phyloP scores from a whole-genome alignment of 371 early-diverging fungal genomes.

The Capniomyces stellatus region DNA sequence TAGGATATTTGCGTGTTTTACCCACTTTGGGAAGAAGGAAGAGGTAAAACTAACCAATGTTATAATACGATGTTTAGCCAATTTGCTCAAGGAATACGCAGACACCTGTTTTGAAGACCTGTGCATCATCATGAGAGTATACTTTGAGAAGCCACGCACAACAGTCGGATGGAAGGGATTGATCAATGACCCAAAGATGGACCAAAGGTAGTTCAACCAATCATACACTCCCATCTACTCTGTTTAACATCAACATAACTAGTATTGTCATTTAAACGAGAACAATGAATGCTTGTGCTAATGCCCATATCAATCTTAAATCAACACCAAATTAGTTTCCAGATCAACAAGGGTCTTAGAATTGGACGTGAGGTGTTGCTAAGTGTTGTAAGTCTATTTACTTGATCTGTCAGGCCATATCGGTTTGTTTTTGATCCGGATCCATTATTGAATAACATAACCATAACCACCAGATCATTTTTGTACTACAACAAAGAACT shows the following conservation, averaged over 20 bases:
- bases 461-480: no score
- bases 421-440: no score
- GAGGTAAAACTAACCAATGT: not conserved
- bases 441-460: no score
- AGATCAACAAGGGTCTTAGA: constrained; percentile 79
- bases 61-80: constrained; percentile 10
- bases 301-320: no score
- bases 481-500: no score
- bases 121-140: constrained; percentile 73
- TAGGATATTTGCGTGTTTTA: constrained; percentile 8
- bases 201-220: constrained; percentile 6
- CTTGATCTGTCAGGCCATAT: no score
- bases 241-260: not conserved
- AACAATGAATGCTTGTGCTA: constrained; percentile 15
- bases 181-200: constrained; percentile 48
- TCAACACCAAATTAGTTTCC: no score
- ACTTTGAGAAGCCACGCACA: constrained; percentile 89
- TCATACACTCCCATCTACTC: not conserved
- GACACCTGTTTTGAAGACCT: constrained; percentile 43
- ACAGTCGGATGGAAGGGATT: constrained; percentile 90
- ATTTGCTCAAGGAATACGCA: constrained; percentile 34
- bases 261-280: not conserved
- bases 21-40: not conserved
- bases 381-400: constrained; percentile 23
- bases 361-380: constrained; percentile 54